Base-by-base conservation (phyloP, 2,329 filamentous ascomycete genomes). In the Lasiodiplodia sp. region DNA sequence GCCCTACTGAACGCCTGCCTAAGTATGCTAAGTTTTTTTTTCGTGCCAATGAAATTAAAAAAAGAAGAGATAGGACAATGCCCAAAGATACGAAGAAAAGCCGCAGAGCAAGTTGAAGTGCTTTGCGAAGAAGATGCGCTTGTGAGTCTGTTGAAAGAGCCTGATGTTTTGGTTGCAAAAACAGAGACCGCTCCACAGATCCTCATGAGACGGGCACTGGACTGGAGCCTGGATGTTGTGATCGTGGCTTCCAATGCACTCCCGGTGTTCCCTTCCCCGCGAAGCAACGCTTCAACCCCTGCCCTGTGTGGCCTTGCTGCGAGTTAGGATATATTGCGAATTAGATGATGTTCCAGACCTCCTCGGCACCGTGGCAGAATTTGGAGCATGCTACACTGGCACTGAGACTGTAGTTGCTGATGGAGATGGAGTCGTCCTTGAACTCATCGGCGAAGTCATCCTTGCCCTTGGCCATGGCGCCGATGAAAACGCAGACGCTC, bases 361-460 rank as follows among this genome's bases (percentile, higher is more conserved):
- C 96, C 83, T 99, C 96, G 53, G 94, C 95, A 51, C 95, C 96
- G 82, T 99, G 96, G 82, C 96, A 98, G 86, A 99, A 98, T 82
- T 98, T 99, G 88, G 95, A 97, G 87, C 96, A 99, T 53, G 96
- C 95, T 71, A 99, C 96, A 84, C 95, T 98, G 70, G 96, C 96
- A 77, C 93, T 97, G 71, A 99, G 87, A 77, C 94, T 97, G 87
- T 92, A 99, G 82, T 97, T 97, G 86, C 95, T 98, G 83, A 99
- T 98, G 75, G 92, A 93, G 78, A 99, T 98, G 77, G 96, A 93
- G 83, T 99, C 96, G 78, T 98, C 95, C 76, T 98, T 96, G 82
- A 92, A 93, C 51, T 88, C 88, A 78, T 99, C 96, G 72, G 96
- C 96, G 79, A 99, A 99, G 81, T 93, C 95, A 79, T 99, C 96